Base-by-base conservation (phyloP, 768 basidiomycete species). In the Boletus subparvulus region DNA sequence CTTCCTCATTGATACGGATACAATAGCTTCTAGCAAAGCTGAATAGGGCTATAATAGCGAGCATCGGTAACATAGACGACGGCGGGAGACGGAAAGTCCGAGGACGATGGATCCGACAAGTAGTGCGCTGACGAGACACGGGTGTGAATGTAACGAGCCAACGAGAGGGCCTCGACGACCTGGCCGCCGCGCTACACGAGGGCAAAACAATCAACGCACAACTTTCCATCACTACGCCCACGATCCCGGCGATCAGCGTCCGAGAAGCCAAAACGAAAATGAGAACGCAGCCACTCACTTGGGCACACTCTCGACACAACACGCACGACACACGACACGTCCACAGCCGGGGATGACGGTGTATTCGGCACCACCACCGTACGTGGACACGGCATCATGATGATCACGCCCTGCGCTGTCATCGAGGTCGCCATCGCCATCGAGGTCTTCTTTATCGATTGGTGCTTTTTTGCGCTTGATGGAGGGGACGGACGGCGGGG, bases 261-360 rank as follows among this genome's bases (percentile, higher is more conserved):
- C 41, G 21, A 40, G 44, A 47, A 52, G 13, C 9, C 8, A 28
- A 28, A 30, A 37, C 6, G 5, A 5, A 28, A 46, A 48, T 6
- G 24, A 28, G 14, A 40, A 1, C 1, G 19, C 16, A n/a, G 28
- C 8, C 11, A 64, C 75, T 62, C 52, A 77, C 75, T 74, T 73
- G 48, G 58, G 55, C 3, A 69, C 61, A 49, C 68, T 75, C 61
- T 76, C 75, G 36, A 75, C 53, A 26, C 73, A 75, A 37, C 75
- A 76, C 33, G 63, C 62, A 17, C 68, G 63, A 50, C 75, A 76
- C 28, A 76, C 64, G 45, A 62, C 55, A 28, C 73, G 70, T 50
- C 73, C 75, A 52, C 75, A 76, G 13, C 75, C 75, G 1, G 67
- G 56, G 28, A 72, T 33, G 41, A 70, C 45, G 12, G 55, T 47